Base-by-base conservation (phyloP, 257 asterid species). In the Rhazya stricta region DNA sequence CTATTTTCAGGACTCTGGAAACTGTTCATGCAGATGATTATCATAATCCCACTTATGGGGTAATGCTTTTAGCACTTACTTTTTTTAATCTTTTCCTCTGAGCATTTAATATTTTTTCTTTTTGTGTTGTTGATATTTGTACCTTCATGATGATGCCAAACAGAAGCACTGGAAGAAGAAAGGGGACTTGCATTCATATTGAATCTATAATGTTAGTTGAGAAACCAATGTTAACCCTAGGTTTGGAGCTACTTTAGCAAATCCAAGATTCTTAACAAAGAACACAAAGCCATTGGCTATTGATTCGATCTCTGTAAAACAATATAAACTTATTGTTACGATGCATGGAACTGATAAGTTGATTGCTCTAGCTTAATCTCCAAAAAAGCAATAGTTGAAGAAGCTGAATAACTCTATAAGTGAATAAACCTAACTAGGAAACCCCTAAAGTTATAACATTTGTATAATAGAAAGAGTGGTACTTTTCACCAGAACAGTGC, bases 41-140 rank as follows among this genome's bases (percentile, higher is more conserved):
- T 80, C 99, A 91, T 82, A 95, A 95, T 79, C 99, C 98, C 34
- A 92, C 97, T 75, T 95, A 60, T 66, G 77, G 86, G 72, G 99
- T 95, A 91, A 89, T 41, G 58, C 57, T 70, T 72, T 74, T 69
- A 6, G n/a, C 78, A 71, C 53, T 72, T 34, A 41, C 25, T 77
- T 46, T 51, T 66, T 65, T 5, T 34, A 79, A 4, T 11, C 12
- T 9, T 32, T 21, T 8, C 4, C 16, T 37, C 19, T 34, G 27
- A 30, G 42, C 2, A 66, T 66, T 37, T 66, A 37, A 21, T 66
- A 3, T 29, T 34, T 63, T 7, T 8, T 57, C n/a, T n/a, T n/a
- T 21, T 53, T 21, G 15, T 39, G 58, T 41, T 60, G 23, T 18
- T 74, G 60, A 34, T 58, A 43, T 61, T 19, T 1, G 7, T 3